Conservation (phyloP, 2,329 filamentous ascomycete species). For the Arthrobotrys conoides region DNA sequence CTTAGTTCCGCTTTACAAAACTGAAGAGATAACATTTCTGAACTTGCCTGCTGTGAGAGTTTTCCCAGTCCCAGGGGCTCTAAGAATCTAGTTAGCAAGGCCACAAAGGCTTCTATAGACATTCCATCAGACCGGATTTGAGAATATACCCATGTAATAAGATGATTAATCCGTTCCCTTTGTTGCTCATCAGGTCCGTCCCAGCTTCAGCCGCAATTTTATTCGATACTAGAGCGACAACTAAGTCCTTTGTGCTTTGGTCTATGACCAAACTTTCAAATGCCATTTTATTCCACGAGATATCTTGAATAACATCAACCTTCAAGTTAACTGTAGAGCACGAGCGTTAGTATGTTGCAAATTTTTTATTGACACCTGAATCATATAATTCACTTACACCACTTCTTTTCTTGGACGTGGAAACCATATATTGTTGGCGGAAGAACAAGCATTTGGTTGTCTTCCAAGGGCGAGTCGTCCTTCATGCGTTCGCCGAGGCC, state of each 20-base stretch:
- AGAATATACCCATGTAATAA: background rate
- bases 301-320: background rate
- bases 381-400: background rate
- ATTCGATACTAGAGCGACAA: background rate
- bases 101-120: too few species aligned
- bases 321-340: background rate
- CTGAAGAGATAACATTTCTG: too few species aligned
- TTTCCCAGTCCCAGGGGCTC: slow-evolving; percentile 22
- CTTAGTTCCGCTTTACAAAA: too few species aligned
- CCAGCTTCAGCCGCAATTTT: background rate
- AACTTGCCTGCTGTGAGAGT: slow-evolving; percentile 15
- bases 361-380: background rate
- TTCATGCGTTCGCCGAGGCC: background rate
- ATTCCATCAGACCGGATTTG: too few species aligned
- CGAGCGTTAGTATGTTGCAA: background rate
- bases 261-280: slow-evolving; percentile 6
- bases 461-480: background rate
- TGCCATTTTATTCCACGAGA: slow-evolving; percentile 4
- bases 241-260: background rate
- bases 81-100: background rate
- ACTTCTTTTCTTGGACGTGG: slow-evolving; percentile 13
- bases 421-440: slow-evolving; percentile 13
- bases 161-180: slow-evolving; percentile 7
- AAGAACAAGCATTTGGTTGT: background rate
- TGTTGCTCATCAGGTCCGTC: slow-evolving; percentile 6